Percentiles rank a stretch among this genome's conserved stretches.
Conservation (phyloP, 2,329 filamentous ascomycete species). For the Amauroascus verrucosus region DNA sequence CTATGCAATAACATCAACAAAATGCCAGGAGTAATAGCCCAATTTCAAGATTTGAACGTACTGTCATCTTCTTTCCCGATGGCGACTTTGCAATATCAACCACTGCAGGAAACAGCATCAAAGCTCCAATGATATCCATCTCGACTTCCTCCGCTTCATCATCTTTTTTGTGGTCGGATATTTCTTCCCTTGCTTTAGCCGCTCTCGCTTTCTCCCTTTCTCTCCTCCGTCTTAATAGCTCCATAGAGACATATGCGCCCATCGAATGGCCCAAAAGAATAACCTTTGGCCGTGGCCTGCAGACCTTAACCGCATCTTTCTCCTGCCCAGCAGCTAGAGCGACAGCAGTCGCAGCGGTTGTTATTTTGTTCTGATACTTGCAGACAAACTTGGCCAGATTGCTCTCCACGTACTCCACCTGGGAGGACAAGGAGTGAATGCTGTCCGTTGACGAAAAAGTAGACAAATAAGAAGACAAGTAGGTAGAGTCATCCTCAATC, state of each 20-base stretch:
- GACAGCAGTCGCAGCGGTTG: neutral
- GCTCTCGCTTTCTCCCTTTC: conserved; percentile 21
- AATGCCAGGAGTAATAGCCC: neutral
- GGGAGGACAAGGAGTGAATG: conserved; percentile 37
- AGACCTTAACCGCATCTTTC: neutral
- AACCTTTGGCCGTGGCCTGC: conserved; percentile 33
- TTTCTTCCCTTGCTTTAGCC: neutral
- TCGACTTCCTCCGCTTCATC: conserved; percentile 11
- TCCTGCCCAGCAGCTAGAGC: neutral
- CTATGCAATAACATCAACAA: conserved; percentile 15
- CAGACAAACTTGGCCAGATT: conserved; percentile 34
- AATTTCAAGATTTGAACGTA: conserved; percentile 17
- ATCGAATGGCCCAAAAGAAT: conserved; percentile 66
- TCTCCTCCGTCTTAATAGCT: conserved; percentile 52
- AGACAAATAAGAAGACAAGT: neutral
- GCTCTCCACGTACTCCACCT: conserved; percentile 41
- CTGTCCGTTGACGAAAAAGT: neutral
- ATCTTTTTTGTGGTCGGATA: conserved; percentile 16
- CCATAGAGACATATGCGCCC: conserved; percentile 60
- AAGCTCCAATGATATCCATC: conserved; percentile 40
- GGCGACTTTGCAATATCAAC: conserved; percentile 57
- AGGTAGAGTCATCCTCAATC: conserved; percentile 13
- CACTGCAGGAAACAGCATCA: conserved; percentile 65
- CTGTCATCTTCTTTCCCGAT: conserved; percentile 46
- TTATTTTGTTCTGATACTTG: conserved; percentile 15